A percentile compares a stretch with the other conserved stretches of the same genome.
Evolutionary conservation across 2,329 filamentous ascomycete species (phyloP).

Genomic region (Talaromyces rugulosus): DNA sequence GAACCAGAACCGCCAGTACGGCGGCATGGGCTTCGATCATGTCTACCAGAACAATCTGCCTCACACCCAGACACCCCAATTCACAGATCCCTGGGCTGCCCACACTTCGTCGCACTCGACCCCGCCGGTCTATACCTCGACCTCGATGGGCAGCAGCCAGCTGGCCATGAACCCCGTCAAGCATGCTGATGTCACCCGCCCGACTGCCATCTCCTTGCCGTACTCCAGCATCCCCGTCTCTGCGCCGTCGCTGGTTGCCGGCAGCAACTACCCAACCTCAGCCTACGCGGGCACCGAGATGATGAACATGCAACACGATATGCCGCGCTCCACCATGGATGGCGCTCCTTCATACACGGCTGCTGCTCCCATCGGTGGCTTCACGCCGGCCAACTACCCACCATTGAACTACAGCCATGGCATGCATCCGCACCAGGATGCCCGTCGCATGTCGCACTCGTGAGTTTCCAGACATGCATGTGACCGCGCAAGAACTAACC

Average conservation of each 20-base stretch:
- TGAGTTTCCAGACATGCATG: conserved; percentile 52
- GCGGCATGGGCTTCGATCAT: conserved; percentile 70
- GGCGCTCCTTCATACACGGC: conserved; percentile 58
- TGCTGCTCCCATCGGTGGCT: conserved; percentile 65
- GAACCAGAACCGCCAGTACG: conserved; percentile 77
- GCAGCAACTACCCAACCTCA: conserved; percentile 60
- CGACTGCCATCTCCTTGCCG: conserved; percentile 63
- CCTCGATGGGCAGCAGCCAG: conserved; percentile 56
- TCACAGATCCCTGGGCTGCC: conserved; percentile 81
- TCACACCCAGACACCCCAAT: conserved; percentile 63
- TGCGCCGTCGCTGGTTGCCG: conserved; percentile 65
- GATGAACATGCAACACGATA: conserved; percentile 70
- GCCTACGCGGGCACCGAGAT: conserved; percentile 60
- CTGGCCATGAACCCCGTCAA: conserved; percentile 58
- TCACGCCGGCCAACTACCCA: conserved; percentile 70
- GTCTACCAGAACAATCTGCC: conserved; percentile 68
- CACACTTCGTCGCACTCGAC: conserved; percentile 58
- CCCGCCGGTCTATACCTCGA: conserved; percentile 57
- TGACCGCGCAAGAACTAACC: not conserved
- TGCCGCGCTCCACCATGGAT: conserved; percentile 69
- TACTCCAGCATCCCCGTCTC: conserved; percentile 70
- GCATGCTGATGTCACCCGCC: conserved; percentile 52
- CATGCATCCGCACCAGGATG: conserved; percentile 43
- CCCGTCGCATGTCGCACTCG: conserved; percentile 76
- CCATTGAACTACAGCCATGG: conserved; percentile 67